phyloP scores from a whole-genome alignment of 305 asterid genomes.

The Striga hermonthica region DNA sequence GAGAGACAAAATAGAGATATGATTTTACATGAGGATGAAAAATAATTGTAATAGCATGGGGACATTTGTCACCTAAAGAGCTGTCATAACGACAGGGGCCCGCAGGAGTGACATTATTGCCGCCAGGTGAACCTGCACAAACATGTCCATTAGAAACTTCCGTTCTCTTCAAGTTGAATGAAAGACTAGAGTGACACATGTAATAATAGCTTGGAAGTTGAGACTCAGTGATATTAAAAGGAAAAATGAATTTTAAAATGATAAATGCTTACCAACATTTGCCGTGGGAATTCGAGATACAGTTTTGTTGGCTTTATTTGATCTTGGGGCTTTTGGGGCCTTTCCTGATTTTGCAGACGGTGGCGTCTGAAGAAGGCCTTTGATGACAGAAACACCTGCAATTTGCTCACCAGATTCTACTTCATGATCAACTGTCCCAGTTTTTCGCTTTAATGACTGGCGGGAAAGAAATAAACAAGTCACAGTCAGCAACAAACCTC shows the following conservation, averaged over 20 bases:
- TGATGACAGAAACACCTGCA: constrained; percentile 29
- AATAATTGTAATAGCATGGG: constrained; percentile 12
- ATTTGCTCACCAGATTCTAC: constrained; percentile 46
- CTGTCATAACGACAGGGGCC: constrained; percentile 97
- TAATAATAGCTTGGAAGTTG: too few species aligned
- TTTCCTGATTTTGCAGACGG: constrained; percentile 69
- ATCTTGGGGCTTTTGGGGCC: constrained; percentile 64
- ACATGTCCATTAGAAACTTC: constrained; percentile 26
- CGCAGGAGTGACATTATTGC: constrained; percentile 70
- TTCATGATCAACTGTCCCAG: constrained; percentile 46
- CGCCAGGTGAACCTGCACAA: constrained; percentile 77
- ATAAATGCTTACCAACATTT: constrained; percentile 60
- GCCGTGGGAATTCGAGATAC: constrained; percentile 47
- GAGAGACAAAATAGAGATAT: constrained; percentile 4
- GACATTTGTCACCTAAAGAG: constrained; percentile 64
- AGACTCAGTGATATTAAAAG: neutral
- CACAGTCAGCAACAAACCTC: constrained; percentile 14
- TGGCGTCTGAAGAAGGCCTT: constrained; percentile 51
- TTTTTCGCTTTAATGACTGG: constrained; percentile 78
- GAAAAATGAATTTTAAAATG: too few species aligned
- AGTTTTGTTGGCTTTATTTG: constrained; percentile 61
- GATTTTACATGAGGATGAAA: neutral
- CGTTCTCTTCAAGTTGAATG: neutral
- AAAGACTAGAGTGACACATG: neutral
- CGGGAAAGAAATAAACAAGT: constrained; percentile 15